Conservation (phyloP, 345 rosid genomes). For the Isatis tinctoria region DNA sequence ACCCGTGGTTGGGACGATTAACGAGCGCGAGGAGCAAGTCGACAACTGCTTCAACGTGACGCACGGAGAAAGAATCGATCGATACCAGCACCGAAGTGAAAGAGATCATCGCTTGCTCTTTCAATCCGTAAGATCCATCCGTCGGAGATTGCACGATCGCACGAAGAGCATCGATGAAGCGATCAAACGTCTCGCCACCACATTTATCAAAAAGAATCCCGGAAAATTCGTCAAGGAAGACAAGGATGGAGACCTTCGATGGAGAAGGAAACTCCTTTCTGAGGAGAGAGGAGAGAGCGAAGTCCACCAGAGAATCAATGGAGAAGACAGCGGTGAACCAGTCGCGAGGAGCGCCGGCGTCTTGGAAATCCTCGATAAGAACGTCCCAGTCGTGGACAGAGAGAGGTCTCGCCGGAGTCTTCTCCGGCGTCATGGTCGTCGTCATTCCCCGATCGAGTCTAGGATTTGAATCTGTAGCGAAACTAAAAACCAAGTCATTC, state of each 20-base stretch:
- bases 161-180: slow-evolving; percentile 65
- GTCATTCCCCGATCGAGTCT: slow-evolving; percentile 27
- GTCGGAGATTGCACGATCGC: slow-evolving; percentile 64
- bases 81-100: slow-evolving; percentile 66
- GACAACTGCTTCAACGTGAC: slow-evolving; percentile 48
- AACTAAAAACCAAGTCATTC: slow-evolving; percentile 1
- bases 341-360: slow-evolving; percentile 52
- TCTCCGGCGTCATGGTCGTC: slow-evolving; percentile 36
- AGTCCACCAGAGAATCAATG: slow-evolving; percentile 44
- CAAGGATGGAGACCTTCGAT: slow-evolving; percentile 59
- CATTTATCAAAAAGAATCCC: slow-evolving; percentile 29
- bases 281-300: slow-evolving; percentile 57
- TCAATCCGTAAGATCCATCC: slow-evolving; percentile 54
- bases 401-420: slow-evolving; percentile 41
- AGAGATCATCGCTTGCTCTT: slow-evolving; percentile 87
- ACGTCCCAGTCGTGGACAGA: slow-evolving; percentile 78
- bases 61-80: slow-evolving; percentile 41
- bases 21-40: slow-evolving; percentile 67
- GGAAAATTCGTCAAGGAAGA: slow-evolving; percentile 78
- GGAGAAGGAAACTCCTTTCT: slow-evolving; percentile 61
- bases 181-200: slow-evolving; percentile 32
- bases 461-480: slow-evolving; percentile 20
- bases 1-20: slow-evolving; percentile 85
- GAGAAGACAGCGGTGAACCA: slow-evolving; percentile 48
- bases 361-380: slow-evolving; percentile 72